Percentiles rank a stretch among this genome's conserved stretches.
These are phyloP conservation scores for Petunia axillaris DNA, from an alignment of 257 asterid species.

Conservation along the genomic window DNA sequence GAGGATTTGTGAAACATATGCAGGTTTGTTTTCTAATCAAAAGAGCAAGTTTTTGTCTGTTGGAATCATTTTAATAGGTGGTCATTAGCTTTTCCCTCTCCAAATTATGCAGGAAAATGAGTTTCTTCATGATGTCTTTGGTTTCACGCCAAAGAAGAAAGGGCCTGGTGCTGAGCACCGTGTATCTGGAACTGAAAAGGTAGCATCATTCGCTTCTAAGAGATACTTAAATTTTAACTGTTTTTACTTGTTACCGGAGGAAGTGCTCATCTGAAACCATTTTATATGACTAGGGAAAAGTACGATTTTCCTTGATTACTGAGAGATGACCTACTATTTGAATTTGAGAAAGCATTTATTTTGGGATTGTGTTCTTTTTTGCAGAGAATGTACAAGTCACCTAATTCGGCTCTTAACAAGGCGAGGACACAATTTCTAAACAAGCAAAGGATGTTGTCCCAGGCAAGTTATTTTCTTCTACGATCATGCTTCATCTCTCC, in stretches of 20 bases:
- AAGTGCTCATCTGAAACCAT: neutral
- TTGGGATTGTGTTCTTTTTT: neutral
- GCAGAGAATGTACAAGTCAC: constrained; percentile 82
- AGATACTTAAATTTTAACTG: neutral
- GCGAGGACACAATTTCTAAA: constrained; percentile 81
- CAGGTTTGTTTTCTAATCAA: constrained; percentile 53
- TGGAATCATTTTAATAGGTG: neutral
- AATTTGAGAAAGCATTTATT: neutral
- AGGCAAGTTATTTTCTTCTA: constrained; percentile 45
- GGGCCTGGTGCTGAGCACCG: constrained; percentile 51
- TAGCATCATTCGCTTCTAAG: constrained; percentile 21
- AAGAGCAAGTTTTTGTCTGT: neutral
- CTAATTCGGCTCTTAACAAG: constrained; percentile 77
- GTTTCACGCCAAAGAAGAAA: constrained; percentile 71
- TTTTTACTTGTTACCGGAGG: neutral
- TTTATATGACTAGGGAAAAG: neutral
- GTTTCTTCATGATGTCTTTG: constrained; percentile 89
- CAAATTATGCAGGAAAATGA: constrained; percentile 64
- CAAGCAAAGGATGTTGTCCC: constrained; percentile 74
- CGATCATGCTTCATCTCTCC: neutral
- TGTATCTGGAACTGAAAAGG: constrained; percentile 71
- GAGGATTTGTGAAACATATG: constrained; percentile 97
- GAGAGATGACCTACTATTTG: neutral
- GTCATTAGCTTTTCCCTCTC: neutral
- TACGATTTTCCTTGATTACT: neutral